phyloP scores from a whole-genome alignment of 306 rosid species.

The Sechiopsis laciniata region DNA sequence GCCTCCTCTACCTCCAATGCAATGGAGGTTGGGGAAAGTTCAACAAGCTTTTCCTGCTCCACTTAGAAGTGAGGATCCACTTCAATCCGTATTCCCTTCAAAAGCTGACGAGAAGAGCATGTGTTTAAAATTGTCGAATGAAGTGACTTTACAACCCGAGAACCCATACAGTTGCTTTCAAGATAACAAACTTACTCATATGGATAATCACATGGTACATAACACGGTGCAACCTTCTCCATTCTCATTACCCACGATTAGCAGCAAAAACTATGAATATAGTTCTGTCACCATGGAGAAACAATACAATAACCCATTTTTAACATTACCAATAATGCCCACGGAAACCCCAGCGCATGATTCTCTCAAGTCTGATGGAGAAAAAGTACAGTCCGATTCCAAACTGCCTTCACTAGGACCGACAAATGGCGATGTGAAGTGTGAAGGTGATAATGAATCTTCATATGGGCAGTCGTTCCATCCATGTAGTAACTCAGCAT shows the following conservation, averaged over 20 bases:
- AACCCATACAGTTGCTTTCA: conserved; percentile 20
- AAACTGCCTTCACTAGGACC: conserved; percentile 33
- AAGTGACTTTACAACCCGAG: conserved; percentile 29
- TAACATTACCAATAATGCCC: conserved; percentile 32
- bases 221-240: conserved; percentile 23
- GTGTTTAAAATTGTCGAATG: conserved; percentile 31
- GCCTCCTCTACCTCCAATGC: conserved; percentile 98
- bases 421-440: conserved; percentile 22
- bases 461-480: conserved; percentile 28
- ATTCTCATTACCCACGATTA: conserved; percentile 28
- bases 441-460: conserved; percentile 25
- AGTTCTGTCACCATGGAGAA: conserved; percentile 35
- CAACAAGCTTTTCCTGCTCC: conserved; percentile 40
- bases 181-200: conserved; percentile 32
- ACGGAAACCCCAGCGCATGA: conserved; percentile 31
- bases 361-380: conserved; percentile 36
- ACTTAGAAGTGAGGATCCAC: conserved; percentile 27
- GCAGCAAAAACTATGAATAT: conserved; percentile 34
- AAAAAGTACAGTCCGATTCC: conserved; percentile 27
- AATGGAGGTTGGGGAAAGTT: conserved; percentile 76
- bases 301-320: conserved; percentile 46
- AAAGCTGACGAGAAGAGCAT: conserved; percentile 36
- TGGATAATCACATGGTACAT: conserved; percentile 33
- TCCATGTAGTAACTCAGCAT: conserved; percentile 33
- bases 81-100: conserved; percentile 30